phyloP scores from a whole-genome alignment of 1,139 yeast species.

The Geotrichum reessii region DNA sequence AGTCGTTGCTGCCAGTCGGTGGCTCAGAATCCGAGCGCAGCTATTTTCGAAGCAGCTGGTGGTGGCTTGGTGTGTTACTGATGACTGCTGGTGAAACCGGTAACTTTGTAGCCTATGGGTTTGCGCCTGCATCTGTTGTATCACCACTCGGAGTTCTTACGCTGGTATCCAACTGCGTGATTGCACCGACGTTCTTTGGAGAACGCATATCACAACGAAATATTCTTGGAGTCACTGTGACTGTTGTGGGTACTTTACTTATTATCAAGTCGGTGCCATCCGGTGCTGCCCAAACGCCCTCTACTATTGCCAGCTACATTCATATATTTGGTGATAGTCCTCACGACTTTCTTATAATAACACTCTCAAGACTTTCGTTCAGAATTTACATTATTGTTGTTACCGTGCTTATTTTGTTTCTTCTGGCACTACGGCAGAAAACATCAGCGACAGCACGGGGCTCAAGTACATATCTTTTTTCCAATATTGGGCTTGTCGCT shows the following conservation, averaged over 20 bases:
- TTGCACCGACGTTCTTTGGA: conserved; percentile 43
- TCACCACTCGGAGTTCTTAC: conserved; percentile 46
- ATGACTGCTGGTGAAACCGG: conserved; percentile 43
- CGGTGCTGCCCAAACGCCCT: neutral
- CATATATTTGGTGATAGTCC: conserved; percentile 23
- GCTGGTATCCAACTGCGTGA: conserved; percentile 41
- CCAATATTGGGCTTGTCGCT: conserved; percentile 39
- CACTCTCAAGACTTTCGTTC: conserved; percentile 28
- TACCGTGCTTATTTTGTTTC: conserved; percentile 19
- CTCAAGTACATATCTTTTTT: conserved; percentile 16
- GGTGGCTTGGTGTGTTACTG: conserved; percentile 42
- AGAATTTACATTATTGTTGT: conserved; percentile 30
- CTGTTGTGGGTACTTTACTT: conserved; percentile 40
- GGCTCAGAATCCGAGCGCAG: conserved; percentile 2
- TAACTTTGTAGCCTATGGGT: conserved; percentile 44
- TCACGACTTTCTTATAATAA: conserved; percentile 28
- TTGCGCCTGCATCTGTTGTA: conserved; percentile 44
- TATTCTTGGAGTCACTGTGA: conserved; percentile 37
- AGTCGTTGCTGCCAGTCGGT: conserved; percentile 15
- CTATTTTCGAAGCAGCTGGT: conserved; percentile 31
- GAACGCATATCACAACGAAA: conserved; percentile 36
- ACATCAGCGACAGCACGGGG: neutral
- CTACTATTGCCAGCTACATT: conserved; percentile 2
- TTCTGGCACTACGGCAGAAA: conserved; percentile 13
- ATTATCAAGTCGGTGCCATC: conserved; percentile 35